A percentile compares a stretch with the other conserved stretches of the same genome.
These are phyloP conservation scores for Aspergillus hortae DNA, from an alignment of 2,329 filamentous ascomycete genomes.

Conservation along the genomic window DNA sequence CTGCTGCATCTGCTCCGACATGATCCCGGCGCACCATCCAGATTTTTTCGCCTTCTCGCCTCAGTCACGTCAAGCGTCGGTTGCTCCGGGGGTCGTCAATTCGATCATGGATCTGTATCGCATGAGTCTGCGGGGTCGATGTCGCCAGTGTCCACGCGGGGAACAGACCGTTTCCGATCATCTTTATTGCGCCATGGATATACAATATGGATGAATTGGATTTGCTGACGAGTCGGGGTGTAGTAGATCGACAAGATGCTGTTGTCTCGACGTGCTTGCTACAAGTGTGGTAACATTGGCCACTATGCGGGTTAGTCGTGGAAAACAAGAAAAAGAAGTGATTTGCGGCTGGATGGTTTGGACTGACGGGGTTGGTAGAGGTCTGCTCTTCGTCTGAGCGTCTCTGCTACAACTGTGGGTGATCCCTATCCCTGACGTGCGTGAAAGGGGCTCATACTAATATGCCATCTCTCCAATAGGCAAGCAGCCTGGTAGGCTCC, in stretches of 20 bases:
- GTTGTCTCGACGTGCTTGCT: slow-evolving; percentile 79
- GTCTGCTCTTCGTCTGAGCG: slow-evolving; percentile 97
- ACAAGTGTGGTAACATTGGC: slow-evolving; percentile 74
- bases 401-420: slow-evolving; percentile 98
- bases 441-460: slow-evolving; percentile 18
- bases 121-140: too few species aligned
- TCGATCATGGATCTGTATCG: too few species aligned
- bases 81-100: too few species aligned
- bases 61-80: too few species aligned
- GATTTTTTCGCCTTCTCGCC: background rate
- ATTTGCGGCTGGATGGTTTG: slow-evolving; percentile 45
- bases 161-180: background rate
- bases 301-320: slow-evolving; percentile 53
- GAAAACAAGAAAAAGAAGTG: slow-evolving; percentile 29
- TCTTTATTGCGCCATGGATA: background rate
- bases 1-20: background rate
- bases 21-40: background rate
- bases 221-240: slow-evolving; percentile 12
- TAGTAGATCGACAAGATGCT: slow-evolving; percentile 57
- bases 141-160: too few species aligned
- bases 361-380: slow-evolving; percentile 58
- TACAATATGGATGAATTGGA: slow-evolving; percentile 1
- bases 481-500: slow-evolving; percentile 45
- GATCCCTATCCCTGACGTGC: slow-evolving; percentile 6
- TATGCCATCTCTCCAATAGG: slow-evolving; percentile 24